Evolutionary conservation across 192 early-diverging fungal species (phyloP).

Genomic region (Fimicolochytrium jonesii): DNA sequence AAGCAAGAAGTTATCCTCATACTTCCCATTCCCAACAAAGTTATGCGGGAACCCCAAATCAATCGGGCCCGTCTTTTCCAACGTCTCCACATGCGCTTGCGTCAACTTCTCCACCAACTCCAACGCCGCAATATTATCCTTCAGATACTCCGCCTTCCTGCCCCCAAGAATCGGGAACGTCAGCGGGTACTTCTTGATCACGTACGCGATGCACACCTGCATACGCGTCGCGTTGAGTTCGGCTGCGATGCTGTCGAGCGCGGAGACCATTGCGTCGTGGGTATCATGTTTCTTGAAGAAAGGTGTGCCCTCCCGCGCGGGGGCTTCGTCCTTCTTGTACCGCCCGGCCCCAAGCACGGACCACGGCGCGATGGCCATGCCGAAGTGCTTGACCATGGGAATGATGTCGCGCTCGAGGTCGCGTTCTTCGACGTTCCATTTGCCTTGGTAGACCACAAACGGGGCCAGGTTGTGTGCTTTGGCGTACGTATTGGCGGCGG

Average conservation of each 20-base stretch:
- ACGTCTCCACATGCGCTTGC: not conserved
- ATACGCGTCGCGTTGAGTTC: not conserved
- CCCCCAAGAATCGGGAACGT: constrained; percentile 1
- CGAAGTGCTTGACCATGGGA: constrained; percentile 23
- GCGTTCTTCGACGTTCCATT: constrained; percentile 24
- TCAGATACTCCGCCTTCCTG: not conserved
- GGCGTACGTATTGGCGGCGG: constrained; percentile 14
- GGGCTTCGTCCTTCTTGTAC: constrained; percentile 3
- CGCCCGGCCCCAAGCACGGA: constrained; percentile 15
- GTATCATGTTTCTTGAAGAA: not conserved
- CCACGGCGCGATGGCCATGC: constrained; percentile 31
- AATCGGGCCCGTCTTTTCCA: not conserved
- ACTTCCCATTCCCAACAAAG: not conserved
- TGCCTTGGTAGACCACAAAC: constrained; percentile 34
- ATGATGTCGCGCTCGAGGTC: constrained; percentile 36
- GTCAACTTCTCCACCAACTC: not conserved
- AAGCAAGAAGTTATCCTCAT: no score
- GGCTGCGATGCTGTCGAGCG: not conserved
- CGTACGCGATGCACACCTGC: constrained; percentile 4
- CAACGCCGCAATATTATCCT: not conserved
- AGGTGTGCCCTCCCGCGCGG: not conserved
- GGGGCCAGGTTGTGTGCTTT: constrained; percentile 7
- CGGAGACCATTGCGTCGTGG: not conserved
- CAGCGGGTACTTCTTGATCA: not conserved
- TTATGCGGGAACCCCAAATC: not conserved